A percentile compares a stretch with the other conserved stretches of the same genome.
Conservation (phyloP, 2,329 filamentous ascomycete genomes). For the Claviceps spartinae region DNA sequence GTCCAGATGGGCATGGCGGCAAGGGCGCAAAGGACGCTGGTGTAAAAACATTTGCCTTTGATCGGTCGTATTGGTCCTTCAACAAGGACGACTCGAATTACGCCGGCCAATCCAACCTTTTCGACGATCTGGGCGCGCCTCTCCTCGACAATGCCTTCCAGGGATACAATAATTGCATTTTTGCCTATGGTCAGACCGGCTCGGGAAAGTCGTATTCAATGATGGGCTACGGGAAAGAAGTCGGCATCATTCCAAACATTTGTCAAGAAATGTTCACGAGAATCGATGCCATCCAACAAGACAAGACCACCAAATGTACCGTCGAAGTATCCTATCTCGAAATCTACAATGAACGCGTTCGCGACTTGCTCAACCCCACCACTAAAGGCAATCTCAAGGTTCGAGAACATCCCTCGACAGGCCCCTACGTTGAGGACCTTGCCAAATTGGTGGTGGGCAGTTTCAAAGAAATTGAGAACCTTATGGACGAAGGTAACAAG, state of each 20-base stretch:
- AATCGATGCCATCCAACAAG: slow-evolving; percentile 56
- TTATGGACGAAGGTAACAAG: slow-evolving; percentile 99
- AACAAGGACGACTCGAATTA: slow-evolving; percentile 68
- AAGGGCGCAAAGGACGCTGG: slow-evolving; percentile 60
- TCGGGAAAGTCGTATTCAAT: slow-evolving; percentile 99
- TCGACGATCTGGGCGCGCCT: slow-evolving; percentile 75
- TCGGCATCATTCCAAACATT: slow-evolving; percentile 91
- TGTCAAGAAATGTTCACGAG: slow-evolving; percentile 95
- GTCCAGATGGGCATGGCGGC: slow-evolving; percentile 47
- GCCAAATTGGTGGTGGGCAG: slow-evolving; percentile 88
- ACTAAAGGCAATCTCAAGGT: slow-evolving; percentile 97
- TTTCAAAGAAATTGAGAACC: slow-evolving; percentile 87
- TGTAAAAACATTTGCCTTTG: slow-evolving; percentile 84
- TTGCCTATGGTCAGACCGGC: slow-evolving; percentile 95
- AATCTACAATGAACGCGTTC: slow-evolving; percentile 97
- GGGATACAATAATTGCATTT: slow-evolving; percentile 99
- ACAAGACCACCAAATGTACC: slow-evolving; percentile 72
- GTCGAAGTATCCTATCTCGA: slow-evolving; percentile 97
- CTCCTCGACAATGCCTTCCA: slow-evolving; percentile 95
- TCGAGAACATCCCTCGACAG: slow-evolving; percentile 91
- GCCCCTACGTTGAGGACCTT: slow-evolving; percentile 94
- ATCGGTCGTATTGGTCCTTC: slow-evolving; percentile 97
- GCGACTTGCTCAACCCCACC: slow-evolving; percentile 85
- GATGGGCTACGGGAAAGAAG: slow-evolving; percentile 97
- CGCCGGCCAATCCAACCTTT: slow-evolving; percentile 80